A percentile compares a stretch with the other conserved stretches of the same genome.
Conservation (phyloP, 345 rosid species). For the Punica granatum region DNA sequence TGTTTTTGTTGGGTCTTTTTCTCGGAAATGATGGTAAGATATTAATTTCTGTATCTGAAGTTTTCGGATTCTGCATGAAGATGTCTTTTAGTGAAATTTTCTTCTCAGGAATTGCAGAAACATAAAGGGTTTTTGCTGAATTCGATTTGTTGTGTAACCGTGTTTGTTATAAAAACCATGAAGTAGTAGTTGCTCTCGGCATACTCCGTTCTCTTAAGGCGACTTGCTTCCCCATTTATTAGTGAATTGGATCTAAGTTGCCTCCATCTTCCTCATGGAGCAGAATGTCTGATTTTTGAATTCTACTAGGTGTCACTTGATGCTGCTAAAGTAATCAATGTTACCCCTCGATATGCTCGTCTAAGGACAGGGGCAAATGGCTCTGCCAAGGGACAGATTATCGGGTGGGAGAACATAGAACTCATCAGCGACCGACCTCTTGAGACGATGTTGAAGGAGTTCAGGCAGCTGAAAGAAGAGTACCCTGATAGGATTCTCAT, state of each 20-base stretch:
- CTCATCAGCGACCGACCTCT: constrained; percentile 94
- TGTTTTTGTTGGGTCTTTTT: neutral
- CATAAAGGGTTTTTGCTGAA: neutral
- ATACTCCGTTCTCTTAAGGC: neutral
- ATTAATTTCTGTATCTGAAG: neutral
- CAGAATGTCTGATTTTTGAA: neutral
- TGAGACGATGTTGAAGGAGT: constrained; percentile 90
- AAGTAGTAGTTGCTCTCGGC: neutral
- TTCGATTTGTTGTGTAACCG: neutral
- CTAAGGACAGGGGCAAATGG: constrained; percentile 65
- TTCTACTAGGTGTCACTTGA: constrained; percentile 77
- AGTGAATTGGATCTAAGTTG: neutral
- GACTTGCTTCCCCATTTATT: neutral
- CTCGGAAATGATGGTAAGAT: neutral
- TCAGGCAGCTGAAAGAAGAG: constrained; percentile 67
- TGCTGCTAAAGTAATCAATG: constrained; percentile 85
- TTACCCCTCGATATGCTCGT: constrained; percentile 87
- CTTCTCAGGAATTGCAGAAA: too few species aligned
- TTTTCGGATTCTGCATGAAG: neutral
- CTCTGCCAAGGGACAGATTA: constrained; percentile 71
- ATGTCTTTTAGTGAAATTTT: too few species aligned
- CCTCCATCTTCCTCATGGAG: neutral
- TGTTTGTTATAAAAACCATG: neutral
- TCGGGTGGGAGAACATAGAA: constrained; percentile 98
- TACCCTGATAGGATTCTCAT: constrained; percentile 89